These are phyloP conservation scores for Lactifluus subvellereus DNA, from an alignment of 768 basidiomycete species.

Conservation along the genomic window DNA sequence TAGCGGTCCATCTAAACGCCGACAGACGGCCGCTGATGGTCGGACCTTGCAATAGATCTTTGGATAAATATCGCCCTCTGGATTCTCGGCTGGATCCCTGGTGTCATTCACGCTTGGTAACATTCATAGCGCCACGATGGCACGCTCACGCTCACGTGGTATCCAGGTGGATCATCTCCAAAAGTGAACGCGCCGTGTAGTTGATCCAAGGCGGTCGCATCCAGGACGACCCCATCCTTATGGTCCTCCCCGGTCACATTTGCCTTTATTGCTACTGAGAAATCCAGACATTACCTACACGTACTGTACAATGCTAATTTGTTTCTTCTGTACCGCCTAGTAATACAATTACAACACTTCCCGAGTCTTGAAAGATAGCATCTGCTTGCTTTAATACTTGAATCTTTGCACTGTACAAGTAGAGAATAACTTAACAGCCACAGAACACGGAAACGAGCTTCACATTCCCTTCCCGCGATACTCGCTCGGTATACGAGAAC, in stretches of 20 bases:
- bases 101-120: slow-evolving; percentile 40
- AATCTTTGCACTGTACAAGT: not conserved
- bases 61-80: slow-evolving; percentile 38
- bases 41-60: slow-evolving; percentile 28
- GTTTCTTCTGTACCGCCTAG: not conserved
- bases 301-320: not conserved
- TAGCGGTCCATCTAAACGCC: not conserved
- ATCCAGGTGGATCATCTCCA: slow-evolving; percentile 32
- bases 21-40: not conserved
- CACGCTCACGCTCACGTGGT: not conserved
- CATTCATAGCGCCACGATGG: not conserved
- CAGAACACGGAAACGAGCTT: not conserved
- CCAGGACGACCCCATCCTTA: not conserved
- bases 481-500: not conserved
- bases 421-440: not conserved
- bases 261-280: not conserved
- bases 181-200: slow-evolving; percentile 27
- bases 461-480: not conserved
- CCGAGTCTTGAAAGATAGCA: not conserved
- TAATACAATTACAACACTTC: not conserved
- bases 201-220: not conserved
- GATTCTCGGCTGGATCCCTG: slow-evolving; percentile 43
- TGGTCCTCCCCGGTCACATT: not conserved
- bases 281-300: not conserved
- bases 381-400: not conserved